Percentiles rank a stretch among this genome's conserved stretches.
Conservation (phyloP, 192 early-diverging fungal species). For the Coemansia guatemalensis region DNA sequence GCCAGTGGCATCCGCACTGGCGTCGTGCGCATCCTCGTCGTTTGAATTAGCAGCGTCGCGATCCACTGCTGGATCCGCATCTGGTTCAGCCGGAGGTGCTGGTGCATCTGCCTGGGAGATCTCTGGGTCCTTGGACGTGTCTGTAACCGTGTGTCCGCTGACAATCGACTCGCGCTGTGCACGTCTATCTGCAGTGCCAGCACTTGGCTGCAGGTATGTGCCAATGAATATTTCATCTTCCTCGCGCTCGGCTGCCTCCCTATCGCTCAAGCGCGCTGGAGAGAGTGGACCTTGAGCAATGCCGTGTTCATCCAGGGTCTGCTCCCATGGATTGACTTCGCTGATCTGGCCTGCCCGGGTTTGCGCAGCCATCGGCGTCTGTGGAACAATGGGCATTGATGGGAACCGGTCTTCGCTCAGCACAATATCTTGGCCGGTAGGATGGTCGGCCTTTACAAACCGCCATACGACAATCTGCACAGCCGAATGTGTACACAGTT, state of each 20-base stretch:
- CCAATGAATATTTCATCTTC: constrained; percentile 31
- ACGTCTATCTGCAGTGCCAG: not conserved
- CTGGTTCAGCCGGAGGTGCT: not conserved
- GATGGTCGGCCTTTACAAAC: constrained; percentile 26
- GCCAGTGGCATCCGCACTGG: not conserved
- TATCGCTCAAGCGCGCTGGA: not conserved
- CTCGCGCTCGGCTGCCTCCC: constrained; percentile 16
- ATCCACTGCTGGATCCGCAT: not conserved
- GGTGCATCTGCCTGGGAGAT: not conserved
- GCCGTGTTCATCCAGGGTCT: not conserved
- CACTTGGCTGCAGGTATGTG: constrained; percentile 15
- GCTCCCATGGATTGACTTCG: not conserved
- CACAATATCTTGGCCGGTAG: constrained; percentile 8
- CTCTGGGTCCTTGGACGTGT: not conserved
- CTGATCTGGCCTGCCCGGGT: not conserved
- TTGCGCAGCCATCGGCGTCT: constrained; percentile 1
- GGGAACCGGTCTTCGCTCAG: constrained; percentile 35
- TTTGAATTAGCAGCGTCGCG: not conserved
- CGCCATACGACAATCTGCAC: constrained; percentile 59
- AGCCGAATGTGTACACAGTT: constrained; percentile 48
- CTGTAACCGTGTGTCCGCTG: constrained; percentile 2
- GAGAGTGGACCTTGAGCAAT: not conserved
- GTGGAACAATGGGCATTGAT: constrained; percentile 19
- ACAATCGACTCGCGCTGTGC: constrained; percentile 3
- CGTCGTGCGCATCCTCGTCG: not conserved